Evolutionary conservation across 768 basidiomycete genomes (phyloP), one percentile per base, ranked within the genome.

Genomic region (Rickenella mellea): DNA sequence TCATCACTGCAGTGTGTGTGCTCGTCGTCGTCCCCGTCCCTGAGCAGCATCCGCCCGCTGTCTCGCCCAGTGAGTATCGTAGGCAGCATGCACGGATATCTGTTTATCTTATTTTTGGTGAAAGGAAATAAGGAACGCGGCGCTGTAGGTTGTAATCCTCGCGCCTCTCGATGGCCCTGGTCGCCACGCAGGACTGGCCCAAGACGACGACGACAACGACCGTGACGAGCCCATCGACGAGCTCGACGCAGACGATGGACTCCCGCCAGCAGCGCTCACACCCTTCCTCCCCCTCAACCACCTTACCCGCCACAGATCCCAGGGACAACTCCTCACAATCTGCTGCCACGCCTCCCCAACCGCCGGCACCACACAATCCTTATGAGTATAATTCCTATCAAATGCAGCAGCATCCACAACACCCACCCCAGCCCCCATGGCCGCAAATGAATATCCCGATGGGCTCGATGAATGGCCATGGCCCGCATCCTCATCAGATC

Each of bases 101-200:
- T n/a, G n/a, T n/a, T n/a, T n/a, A n/a, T n/a, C n/a, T n/a, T n/a
- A n/a, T n/a, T n/a, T n/a, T n/a, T n/a, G n/a, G n/a, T n/a, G n/a
- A n/a, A n/a, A n/a, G n/a, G n/a, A n/a, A n/a, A n/a, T n/a, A n/a
- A n/a, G n/a, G n/a, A n/a, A n/a, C n/a, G n/a, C n/a, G n/a, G n/a
- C n/a, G n/a, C n/a, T n/a, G n/a, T n/a, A n/a, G n/a, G n/a, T n/a
- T n/a, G n/a, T n/a, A n/a, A n/a, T n/a, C n/a, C n/a, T n/a, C n/a
- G n/a, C n/a, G n/a, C n/a, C n/a, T n/a, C 33, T 36, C 33, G 33
- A 36, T 36, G 33, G 33, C 33, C 33, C 33, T 36, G 19, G 33
- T 36, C 15, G 33, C 33, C 33, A 10, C 33, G 24, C 33, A 36
- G 33, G 33, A 36, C 33, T 36, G 33, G 33, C 33, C 33, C 19